A percentile compares a stretch with the other conserved stretches of the same genome.
Evolutionary conservation across 192 early-diverging fungal genomes (phyloP).

Genomic region (Umbelopsis sp.): DNA sequence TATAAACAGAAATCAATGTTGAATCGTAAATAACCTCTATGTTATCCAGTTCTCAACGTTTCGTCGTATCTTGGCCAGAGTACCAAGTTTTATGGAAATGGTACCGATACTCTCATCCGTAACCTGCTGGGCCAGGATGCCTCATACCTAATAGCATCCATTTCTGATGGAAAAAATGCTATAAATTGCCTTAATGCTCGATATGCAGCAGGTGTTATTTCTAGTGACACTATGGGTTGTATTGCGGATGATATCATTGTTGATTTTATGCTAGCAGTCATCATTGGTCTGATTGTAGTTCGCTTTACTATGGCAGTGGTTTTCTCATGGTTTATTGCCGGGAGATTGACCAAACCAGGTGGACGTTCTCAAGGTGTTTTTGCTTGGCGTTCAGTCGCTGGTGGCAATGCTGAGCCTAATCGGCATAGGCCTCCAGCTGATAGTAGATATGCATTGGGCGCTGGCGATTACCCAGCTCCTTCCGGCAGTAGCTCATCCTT

Average conservation of each 20-base stretch:
- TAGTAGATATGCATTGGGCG: constrained; percentile 24
- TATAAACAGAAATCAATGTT: background rate
- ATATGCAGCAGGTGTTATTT: constrained; percentile 1
- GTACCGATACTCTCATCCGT: background rate
- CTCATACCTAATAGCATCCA: background rate
- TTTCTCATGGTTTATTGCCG: constrained; percentile 69
- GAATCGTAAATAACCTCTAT: background rate
- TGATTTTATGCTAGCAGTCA: constrained; percentile 51
- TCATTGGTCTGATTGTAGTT: constrained; percentile 64
- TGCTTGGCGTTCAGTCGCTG: constrained; percentile 22
- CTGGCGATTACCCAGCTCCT: background rate
- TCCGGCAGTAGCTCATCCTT: background rate
- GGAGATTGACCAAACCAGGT: constrained; percentile 55
- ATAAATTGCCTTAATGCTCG: background rate
- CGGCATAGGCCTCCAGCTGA: constrained; percentile 32
- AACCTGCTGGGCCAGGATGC: background rate
- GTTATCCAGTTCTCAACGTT: constrained; percentile 4
- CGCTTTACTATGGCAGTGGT: constrained; percentile 72
- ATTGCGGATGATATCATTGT: constrained; percentile 2
- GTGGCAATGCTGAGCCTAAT: constrained; percentile 22
- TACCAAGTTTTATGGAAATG: constrained; percentile 2
- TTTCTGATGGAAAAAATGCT: background rate
- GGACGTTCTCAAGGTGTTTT: constrained; percentile 34
- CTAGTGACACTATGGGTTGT: constrained; percentile 17
- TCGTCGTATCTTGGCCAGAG: background rate